Base-by-base conservation (phyloP, 73 alveolate species). In the Uronychia setigera region DNA sequence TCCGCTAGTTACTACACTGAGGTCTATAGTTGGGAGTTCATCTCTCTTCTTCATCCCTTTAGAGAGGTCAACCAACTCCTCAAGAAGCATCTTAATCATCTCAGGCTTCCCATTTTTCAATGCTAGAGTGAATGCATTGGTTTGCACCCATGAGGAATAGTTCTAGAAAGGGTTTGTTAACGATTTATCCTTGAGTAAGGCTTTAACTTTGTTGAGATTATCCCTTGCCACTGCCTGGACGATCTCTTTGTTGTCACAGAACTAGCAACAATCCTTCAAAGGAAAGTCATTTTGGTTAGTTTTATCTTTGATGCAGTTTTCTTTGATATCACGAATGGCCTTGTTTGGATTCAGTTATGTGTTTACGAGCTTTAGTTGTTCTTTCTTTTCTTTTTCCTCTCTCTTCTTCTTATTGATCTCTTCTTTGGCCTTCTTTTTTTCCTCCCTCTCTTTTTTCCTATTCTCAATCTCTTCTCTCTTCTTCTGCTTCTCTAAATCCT, bases 1-100 rank as follows among this genome's bases (percentile, higher is more conserved):
- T 57, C 99, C 99, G 27, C 98, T 93, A 33, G 92, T 77, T 31
- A 91, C 92, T 76, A 92, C 88, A 80, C 85, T 76, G 32, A 97
- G 94, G 28, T 91, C 75, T 76, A 93, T 91, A 59, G 80, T 79
- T 58, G 95, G 95, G 0, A 88, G 80, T 25, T 67, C 80, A 32
- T 58, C 79, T 32, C 91, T 88, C 32, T 31, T 74, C 32, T 31
- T 59, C 5, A 58, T 31, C n/a, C 87, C 79, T 28, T 80, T 58
- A 29, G 0, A 25, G 33, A 80, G 32, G 31, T 60, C 19, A 28
- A n/a, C 29, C 0, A 79, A 31, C 58, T 88, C 91, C 33, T 83
- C 78, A 26, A 84, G 25, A 31, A 89, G 75, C 1, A 84, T 26
- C 76, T 89, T 83, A 27, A 89, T 34, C 29, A 84, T 28, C 29